Evolutionary conservation across 2,329 filamentous ascomycete species (phyloP), one percentile per base, ranked within the genome.

Genomic region (Apiospora phragmitis): DNA sequence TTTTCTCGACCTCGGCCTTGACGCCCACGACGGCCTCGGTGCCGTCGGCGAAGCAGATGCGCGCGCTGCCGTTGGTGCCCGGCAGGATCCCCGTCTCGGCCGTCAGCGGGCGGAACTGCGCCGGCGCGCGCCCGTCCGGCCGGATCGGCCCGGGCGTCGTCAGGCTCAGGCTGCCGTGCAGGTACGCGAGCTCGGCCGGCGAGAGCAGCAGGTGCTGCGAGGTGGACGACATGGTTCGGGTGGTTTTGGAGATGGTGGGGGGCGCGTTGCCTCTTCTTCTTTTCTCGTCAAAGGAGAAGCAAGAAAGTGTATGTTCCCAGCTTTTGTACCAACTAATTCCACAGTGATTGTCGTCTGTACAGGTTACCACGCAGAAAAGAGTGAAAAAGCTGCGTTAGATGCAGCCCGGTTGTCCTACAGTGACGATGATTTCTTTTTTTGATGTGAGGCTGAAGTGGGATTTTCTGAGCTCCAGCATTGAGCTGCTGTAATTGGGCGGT

Each of bases 21-120:
- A 98, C 92, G 65, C 96, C 96, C 7, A 98, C 96, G 72, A 99
- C 92, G 8, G 96, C 96, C 82, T 99, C 96, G 1, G 94, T 97
- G 68, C 96, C 96, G 80, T 99, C 96, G 4, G 94, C 91, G 80
- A 98, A 97, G 75, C 95, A 97, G 65, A 99, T 92, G 43, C 97
- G 90, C 71, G 96, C 95, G 81, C 93, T 97, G 72, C 96, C 96
- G 79, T 98, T 97, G 21, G 95, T 92, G 65, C 92, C 91, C 0
- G 96, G 95, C 0, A 99, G 88, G 70, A 98, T 93, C 71, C 94
- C 93, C 69, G 93, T 94, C 84, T 99, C 96, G 71, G 96, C 96
- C 24, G 92, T 90, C 70, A 99, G 85, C 0, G 95, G 94, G 4
- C 96, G 93, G 86, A 98, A 98, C 81, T 98, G 94, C 43, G 91